Percentiles rank a stretch among this genome's conserved stretches.
Conservation (phyloP, 306 rosid genomes). For the Cotoneaster glaucophyllus region DNA sequence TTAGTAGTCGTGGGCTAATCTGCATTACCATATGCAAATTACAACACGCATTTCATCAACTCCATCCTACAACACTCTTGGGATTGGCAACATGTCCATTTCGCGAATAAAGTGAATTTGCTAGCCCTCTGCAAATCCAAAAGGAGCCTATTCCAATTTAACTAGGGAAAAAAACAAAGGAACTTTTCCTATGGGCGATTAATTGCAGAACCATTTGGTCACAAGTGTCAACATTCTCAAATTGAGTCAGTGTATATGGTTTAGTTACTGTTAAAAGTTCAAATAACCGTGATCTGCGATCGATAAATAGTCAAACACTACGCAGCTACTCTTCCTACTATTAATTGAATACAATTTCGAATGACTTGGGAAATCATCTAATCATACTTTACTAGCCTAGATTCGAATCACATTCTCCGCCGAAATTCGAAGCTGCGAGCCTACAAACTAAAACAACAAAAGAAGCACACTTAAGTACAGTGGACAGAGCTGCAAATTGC, state of each 20-base stretch:
- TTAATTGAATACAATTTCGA: too few species aligned
- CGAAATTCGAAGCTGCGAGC: background rate
- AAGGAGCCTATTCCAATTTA: background rate
- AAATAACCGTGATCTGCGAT: background rate
- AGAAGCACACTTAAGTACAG: background rate
- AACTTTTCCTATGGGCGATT: background rate
- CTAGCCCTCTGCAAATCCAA: background rate
- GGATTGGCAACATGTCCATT: background rate
- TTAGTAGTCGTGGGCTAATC: background rate
- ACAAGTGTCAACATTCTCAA: background rate
- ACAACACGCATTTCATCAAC: background rate
- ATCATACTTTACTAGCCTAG: background rate
- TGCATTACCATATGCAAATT: background rate
- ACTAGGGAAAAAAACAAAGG: background rate
- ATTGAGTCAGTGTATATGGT: background rate
- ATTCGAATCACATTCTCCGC: constrained; percentile 12
- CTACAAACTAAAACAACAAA: background rate
- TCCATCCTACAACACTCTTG: background rate
- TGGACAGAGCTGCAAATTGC: constrained; percentile 4
- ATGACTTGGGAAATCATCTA: background rate
- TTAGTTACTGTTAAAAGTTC: background rate
- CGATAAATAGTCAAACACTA: background rate
- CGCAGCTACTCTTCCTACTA: background rate
- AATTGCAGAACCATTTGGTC: background rate
- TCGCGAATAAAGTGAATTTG: background rate